Conservation (phyloP, 2,329 filamentous ascomycete genomes). For the Delphinella strobiligena region DNA sequence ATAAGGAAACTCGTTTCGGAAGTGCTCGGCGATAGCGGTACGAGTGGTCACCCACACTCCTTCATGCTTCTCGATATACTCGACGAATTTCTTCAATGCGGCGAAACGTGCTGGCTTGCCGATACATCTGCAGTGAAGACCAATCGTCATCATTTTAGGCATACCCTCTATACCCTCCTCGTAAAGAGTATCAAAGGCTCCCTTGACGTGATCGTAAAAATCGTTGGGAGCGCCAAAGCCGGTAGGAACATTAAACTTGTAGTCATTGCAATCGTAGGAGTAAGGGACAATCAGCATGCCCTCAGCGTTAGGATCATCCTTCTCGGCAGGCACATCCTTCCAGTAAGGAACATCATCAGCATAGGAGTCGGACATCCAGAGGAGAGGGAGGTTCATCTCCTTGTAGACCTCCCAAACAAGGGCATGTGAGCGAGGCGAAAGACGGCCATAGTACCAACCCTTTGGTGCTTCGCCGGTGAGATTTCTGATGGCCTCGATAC, state of each 20-base stretch:
- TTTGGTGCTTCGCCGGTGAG: slow-evolving; percentile 35
- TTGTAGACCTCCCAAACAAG: slow-evolving; percentile 38
- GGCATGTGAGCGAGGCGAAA: slow-evolving; percentile 32
- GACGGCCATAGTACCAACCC: slow-evolving; percentile 40
- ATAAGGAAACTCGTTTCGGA: slow-evolving; percentile 37
- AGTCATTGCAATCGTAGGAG: slow-evolving; percentile 44
- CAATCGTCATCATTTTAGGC: slow-evolving; percentile 48
- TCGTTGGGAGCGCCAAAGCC: slow-evolving; percentile 35
- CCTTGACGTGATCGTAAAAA: slow-evolving; percentile 37
- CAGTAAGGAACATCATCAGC: slow-evolving; percentile 46
- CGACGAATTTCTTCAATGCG: slow-evolving; percentile 40
- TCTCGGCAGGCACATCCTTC: slow-evolving; percentile 40
- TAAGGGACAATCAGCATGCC: slow-evolving; percentile 45
- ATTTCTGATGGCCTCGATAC: slow-evolving; percentile 26
- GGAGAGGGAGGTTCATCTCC: slow-evolving; percentile 39
- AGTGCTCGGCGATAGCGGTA: slow-evolving; percentile 40
- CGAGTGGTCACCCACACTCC: slow-evolving; percentile 43
- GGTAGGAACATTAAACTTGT: slow-evolving; percentile 32
- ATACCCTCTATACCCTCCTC: slow-evolving; percentile 36
- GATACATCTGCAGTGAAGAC: slow-evolving; percentile 41
- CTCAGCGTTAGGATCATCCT: slow-evolving; percentile 26
- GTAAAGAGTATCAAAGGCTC: slow-evolving; percentile 42
- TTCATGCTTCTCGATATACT: slow-evolving; percentile 41
- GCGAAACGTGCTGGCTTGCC: slow-evolving; percentile 40
- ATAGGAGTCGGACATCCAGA: slow-evolving; percentile 40